A percentile compares a stretch with the other conserved stretches of the same genome.
Conservation (phyloP, 2,329 filamentous ascomycete genomes). For the Cordyceps cateniannulata region DNA sequence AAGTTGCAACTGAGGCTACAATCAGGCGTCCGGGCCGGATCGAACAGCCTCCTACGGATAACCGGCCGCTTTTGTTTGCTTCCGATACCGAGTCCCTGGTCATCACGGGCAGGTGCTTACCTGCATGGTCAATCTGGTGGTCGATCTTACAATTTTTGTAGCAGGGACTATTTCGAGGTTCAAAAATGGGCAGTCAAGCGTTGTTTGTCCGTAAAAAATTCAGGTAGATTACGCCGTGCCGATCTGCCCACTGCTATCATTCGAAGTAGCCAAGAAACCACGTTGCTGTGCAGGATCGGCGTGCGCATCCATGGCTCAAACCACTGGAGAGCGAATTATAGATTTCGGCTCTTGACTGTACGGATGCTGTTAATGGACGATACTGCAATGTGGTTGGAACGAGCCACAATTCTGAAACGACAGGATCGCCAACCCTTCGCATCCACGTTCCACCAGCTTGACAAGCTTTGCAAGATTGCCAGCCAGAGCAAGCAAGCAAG, state of each 20-base stretch:
- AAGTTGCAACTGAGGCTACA: neutral
- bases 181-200: too few species aligned
- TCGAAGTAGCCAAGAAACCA: too few species aligned
- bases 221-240: too few species aligned
- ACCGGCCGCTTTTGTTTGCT: neutral
- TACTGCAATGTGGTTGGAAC: neutral
- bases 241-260: too few species aligned
- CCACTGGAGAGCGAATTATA: neutral
- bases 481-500: neutral
- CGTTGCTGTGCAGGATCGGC: neutral
- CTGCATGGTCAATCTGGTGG: neutral
- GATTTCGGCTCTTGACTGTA: neutral
- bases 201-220: too few species aligned
- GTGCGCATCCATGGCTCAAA: neutral
- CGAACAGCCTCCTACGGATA: neutral
- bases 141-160: too few species aligned
- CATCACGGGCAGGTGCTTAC: neutral
- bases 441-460: constrained; percentile 1
- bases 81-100: neutral
- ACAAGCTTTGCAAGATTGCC: neutral
- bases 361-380: too few species aligned
- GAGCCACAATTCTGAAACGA: constrained; percentile 9
- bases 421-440: neutral
- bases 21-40: neutral
- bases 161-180: too few species aligned